Evolutionary conservation across 1,284 basidiomycete species (phyloP).

Genomic region (Anthracocystis walkeri): DNA sequence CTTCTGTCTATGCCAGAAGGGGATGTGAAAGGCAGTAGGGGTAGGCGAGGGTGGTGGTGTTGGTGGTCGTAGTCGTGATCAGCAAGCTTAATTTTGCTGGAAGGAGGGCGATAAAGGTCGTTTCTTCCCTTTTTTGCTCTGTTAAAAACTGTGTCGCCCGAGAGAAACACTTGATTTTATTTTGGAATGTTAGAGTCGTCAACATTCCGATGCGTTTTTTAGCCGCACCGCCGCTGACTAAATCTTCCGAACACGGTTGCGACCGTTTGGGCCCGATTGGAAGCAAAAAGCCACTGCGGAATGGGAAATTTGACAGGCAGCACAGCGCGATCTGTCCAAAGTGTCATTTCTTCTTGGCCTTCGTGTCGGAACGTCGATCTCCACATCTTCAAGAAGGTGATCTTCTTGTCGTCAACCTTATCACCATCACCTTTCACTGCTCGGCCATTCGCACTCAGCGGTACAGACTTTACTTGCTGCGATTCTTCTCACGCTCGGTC

Average conservation of each 20-base stretch:
- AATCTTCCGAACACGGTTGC: conserved; percentile 1
- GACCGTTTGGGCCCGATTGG: conserved; percentile 5
- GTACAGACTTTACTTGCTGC: too few species aligned
- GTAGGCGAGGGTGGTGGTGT: conserved; percentile 7
- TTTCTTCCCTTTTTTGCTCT: conserved; percentile 2
- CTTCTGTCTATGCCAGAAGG: conserved; percentile 1
- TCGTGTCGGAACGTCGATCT: conserved; percentile 8
- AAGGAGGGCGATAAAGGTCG: neutral
- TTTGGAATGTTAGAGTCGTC: neutral
- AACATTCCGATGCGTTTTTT: neutral
- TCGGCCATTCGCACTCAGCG: too few species aligned
- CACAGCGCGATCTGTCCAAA: conserved; percentile 18
- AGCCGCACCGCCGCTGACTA: conserved; percentile 26
- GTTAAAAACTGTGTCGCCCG: neutral
- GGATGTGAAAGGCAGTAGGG: neutral
- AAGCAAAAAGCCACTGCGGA: conserved; percentile 1
- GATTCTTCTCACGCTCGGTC: too few species aligned
- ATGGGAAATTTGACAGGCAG: conserved; percentile 14
- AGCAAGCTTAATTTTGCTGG: neutral
- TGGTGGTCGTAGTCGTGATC: neutral
- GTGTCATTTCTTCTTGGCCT: conserved; percentile 2
- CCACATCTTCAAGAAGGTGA: neutral
- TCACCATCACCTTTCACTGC: too few species aligned
- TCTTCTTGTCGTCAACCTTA: too few species aligned
- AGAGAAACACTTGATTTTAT: neutral